Conservation (phyloP, 345 rosid species). For the Boechera stricta region DNA sequence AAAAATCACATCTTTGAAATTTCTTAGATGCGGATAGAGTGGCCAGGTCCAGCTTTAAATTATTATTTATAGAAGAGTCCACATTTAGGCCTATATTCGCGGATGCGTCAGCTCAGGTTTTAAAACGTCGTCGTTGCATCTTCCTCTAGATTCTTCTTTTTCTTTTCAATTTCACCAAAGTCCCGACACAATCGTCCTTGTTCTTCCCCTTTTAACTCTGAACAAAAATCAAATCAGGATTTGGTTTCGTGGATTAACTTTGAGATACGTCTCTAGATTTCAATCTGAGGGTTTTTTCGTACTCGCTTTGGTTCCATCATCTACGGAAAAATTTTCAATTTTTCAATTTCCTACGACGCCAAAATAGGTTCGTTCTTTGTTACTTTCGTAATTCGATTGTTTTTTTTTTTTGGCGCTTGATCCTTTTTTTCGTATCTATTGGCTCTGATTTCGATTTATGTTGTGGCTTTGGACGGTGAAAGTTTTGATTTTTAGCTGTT, state of each 20-base stretch:
- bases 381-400: neutral
- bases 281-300: neutral
- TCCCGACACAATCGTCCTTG: neutral
- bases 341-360: neutral
- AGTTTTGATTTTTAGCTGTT: neutral
- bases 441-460: neutral
- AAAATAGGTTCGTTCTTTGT: conserved; percentile 17
- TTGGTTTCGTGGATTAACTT: neutral
- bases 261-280: neutral
- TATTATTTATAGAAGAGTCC: conserved; percentile 23
- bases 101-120: conserved; percentile 30
- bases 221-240: neutral
- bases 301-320: neutral
- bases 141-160: conserved; percentile 41
- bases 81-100: conserved; percentile 41
- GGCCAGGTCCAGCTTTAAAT: conserved; percentile 2
- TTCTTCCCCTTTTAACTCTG: neutral
- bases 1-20: neutral
- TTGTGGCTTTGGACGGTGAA: neutral
- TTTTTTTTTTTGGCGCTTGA: neutral
- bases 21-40: neutral
- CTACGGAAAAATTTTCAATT: neutral
- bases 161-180: neutral
- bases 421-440: neutral
- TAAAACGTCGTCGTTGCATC: conserved; percentile 31